These are phyloP conservation scores for Cinnamomum micranthum DNA, from an alignment of 164 flowering plant species.

Conservation along the genomic window DNA sequence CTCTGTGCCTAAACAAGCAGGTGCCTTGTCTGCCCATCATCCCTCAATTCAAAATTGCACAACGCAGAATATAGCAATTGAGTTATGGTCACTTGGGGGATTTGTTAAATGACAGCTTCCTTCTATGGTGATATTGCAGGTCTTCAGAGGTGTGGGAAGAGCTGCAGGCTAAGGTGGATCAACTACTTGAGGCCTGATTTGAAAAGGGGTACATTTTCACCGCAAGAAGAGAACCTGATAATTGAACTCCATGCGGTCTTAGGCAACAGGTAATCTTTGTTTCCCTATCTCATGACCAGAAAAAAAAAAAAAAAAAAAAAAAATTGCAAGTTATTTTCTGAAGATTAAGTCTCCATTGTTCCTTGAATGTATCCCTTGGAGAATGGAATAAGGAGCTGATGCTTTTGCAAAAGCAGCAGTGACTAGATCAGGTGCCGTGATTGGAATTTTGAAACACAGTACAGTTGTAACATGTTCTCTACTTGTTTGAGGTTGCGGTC, in stretches of 20 bases:
- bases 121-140: conserved; percentile 33
- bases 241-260: conserved; percentile 79
- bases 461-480: too few relatives aligned
- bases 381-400: too few relatives aligned
- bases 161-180: conserved; percentile 87
- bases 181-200: conserved; percentile 87
- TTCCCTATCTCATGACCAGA: not conserved
- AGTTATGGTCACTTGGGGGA: not conserved
- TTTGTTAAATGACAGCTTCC: not conserved
- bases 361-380: too few relatives aligned
- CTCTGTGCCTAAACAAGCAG: conserved; percentile 89
- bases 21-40: conserved; percentile 24
- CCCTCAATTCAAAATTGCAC: not conserved
- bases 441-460: too few relatives aligned
- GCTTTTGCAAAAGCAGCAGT: too few relatives aligned
- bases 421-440: too few relatives aligned
- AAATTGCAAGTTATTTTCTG: too few relatives aligned
- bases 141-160: conserved; percentile 82
- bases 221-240: conserved; percentile 70
- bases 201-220: conserved; percentile 80
- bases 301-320: too few relatives aligned
- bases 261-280: conserved; percentile 63
- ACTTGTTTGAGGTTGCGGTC: too few relatives aligned
- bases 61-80: not conserved
- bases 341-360: too few relatives aligned